A percentile compares a stretch with the other conserved stretches of the same genome.
Evolutionary conservation across 2,329 filamentous ascomycete genomes (phyloP).

Genomic region (Mariannaea sp.): DNA sequence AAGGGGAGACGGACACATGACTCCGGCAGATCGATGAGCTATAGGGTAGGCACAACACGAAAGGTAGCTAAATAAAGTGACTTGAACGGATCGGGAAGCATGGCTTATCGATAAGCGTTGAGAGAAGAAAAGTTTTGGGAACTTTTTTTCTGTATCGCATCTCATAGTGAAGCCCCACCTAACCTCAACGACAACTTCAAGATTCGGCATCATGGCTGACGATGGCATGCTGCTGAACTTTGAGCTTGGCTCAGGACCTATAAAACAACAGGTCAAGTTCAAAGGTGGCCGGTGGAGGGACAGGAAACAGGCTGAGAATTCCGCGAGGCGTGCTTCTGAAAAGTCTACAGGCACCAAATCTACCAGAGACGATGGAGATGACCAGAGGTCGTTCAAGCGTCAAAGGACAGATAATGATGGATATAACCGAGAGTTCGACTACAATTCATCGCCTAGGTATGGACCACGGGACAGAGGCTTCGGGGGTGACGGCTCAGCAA

Average conservation of each 20-base stretch:
- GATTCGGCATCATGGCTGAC: constrained; percentile 72
- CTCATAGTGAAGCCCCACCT: constrained; percentile 28
- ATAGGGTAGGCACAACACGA: no score
- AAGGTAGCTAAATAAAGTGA: no score
- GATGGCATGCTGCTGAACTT: constrained; percentile 96
- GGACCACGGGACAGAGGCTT: constrained; percentile 20
- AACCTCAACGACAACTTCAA: constrained; percentile 23
- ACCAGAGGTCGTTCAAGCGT: constrained; percentile 50
- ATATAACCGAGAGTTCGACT: constrained; percentile 23
- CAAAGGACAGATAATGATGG: constrained; percentile 43
- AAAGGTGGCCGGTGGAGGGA: constrained; percentile 95
- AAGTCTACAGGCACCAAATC: constrained; percentile 27
- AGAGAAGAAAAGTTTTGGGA: constrained; percentile 27
- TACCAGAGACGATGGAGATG: constrained; percentile 32
- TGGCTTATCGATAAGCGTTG: constrained; percentile 34
- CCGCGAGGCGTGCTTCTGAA: constrained; percentile 37
- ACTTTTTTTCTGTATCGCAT: constrained; percentile 27
- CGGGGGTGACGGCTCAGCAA: constrained; percentile 25
- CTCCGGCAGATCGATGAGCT: no score
- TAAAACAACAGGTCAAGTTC: constrained; percentile 68
- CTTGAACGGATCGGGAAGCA: no score
- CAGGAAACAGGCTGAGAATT: constrained; percentile 68
- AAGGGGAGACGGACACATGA: no score
- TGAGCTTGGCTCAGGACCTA: constrained; percentile 70
- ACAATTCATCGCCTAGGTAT: constrained; percentile 16